Evolutionary conservation across 2,329 filamentous ascomycete genomes (phyloP).

Genomic region (Nemania serpens): DNA sequence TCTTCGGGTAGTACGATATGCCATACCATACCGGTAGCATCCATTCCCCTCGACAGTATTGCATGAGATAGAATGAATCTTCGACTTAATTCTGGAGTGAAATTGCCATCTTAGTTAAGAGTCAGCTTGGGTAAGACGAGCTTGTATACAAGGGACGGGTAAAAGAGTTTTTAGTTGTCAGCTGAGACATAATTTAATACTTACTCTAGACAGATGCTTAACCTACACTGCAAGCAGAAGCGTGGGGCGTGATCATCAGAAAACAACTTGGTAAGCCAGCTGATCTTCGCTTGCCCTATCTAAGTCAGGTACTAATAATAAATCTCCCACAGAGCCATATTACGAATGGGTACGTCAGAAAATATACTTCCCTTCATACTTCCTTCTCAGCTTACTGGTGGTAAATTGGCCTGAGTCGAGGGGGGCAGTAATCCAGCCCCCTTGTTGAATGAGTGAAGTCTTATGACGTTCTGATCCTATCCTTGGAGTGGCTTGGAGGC

Average conservation of each 20-base stretch:
- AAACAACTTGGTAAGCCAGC: neutral
- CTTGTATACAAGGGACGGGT: too few species aligned
- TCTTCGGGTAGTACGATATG: neutral
- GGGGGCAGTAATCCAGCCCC: slow-evolving; percentile 9
- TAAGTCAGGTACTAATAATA: slow-evolving; percentile 24
- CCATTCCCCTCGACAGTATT: neutral
- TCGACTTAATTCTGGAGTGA: too few species aligned
- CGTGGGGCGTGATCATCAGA: neutral
- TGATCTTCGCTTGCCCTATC: slow-evolving; percentile 14
- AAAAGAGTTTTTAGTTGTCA: slow-evolving; percentile 20
- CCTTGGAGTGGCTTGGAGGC: slow-evolving; percentile 7
- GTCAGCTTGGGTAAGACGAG: slow-evolving; percentile 16
- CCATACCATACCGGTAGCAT: neutral
- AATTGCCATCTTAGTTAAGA: neutral
- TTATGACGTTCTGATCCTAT: slow-evolving; percentile 2
- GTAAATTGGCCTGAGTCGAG: slow-evolving; percentile 7
- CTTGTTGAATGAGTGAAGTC: slow-evolving; percentile 7
- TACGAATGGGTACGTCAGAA: neutral
- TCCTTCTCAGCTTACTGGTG: slow-evolving; percentile 24
- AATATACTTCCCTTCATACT: too few species aligned
- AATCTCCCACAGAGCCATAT: slow-evolving; percentile 11
- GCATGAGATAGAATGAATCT: neutral
- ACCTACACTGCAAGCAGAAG: too few species aligned
- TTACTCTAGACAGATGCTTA: too few species aligned
- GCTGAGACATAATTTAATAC: neutral